Evolutionary conservation across 345 rosid genomes (phyloP).

Genomic region (Arabidopsis arenosa): DNA sequence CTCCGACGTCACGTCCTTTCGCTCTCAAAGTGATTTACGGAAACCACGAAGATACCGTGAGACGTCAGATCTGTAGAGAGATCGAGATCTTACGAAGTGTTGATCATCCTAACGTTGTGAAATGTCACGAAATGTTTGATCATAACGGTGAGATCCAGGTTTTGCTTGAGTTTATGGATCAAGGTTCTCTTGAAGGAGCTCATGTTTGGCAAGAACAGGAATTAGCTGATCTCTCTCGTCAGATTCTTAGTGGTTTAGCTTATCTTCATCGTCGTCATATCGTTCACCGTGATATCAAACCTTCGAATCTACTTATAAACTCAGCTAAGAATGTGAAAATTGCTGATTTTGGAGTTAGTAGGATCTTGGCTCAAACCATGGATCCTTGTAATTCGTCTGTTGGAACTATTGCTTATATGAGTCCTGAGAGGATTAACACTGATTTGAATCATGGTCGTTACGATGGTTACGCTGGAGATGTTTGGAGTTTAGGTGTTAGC

Average conservation of each 20-base stretch:
- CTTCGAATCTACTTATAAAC: constrained; percentile 79
- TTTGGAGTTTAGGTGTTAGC: constrained; percentile 95
- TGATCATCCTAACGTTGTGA: constrained; percentile 79
- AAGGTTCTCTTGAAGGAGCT: constrained; percentile 80
- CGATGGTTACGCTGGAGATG: constrained; percentile 79
- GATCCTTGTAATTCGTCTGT: constrained; percentile 94
- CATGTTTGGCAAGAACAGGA: constrained; percentile 58
- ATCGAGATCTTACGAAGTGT: constrained; percentile 90
- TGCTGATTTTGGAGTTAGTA: constrained; percentile 92
- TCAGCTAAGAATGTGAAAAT: constrained; percentile 75
- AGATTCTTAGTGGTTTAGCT: constrained; percentile 79
- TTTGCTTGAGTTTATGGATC: constrained; percentile 81
- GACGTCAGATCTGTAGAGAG: constrained; percentile 89
- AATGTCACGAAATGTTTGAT: constrained; percentile 81
- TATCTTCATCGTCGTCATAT: constrained; percentile 79
- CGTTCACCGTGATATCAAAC: constrained; percentile 95
- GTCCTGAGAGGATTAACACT: constrained; percentile 94
- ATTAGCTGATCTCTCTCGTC: constrained; percentile 69
- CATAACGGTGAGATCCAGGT: constrained; percentile 92
- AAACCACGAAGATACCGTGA: constrained; percentile 78
- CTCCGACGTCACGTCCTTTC: constrained; percentile 52
- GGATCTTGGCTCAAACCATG: constrained; percentile 91
- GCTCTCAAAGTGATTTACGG: constrained; percentile 94
- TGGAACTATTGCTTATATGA: constrained; percentile 97
- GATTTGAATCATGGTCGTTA: constrained; percentile 84